phyloP scores from a whole-genome alignment of 2,329 filamentous ascomycete genomes.

The Colletotrichum godetiae region DNA sequence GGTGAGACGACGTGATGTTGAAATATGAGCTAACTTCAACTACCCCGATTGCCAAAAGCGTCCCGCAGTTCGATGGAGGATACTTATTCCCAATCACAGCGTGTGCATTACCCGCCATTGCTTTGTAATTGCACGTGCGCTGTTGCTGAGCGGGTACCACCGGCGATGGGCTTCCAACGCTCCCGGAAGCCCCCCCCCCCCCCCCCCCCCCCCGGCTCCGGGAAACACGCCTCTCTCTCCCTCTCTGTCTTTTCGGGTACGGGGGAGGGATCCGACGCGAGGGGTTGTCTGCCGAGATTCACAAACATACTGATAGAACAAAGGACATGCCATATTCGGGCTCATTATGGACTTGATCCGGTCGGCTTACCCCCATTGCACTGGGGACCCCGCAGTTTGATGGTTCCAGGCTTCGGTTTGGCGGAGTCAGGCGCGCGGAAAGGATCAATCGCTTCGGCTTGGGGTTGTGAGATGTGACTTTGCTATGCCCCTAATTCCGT shows the following conservation, averaged over 20 bases:
- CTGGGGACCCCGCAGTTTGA: slow-evolving; percentile 3
- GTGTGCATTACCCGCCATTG: slow-evolving; percentile 20
- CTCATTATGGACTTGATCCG: background rate
- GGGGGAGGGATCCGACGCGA: slow-evolving; percentile 19
- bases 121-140: slow-evolving; percentile 17
- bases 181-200: background rate
- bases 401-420: background rate
- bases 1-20: background rate
- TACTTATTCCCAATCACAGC: slow-evolving; percentile 20
- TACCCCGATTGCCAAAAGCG: background rate
- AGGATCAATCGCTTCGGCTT: background rate
- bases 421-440: background rate
- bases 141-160: slow-evolving; percentile 14
- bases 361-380: too few relatives aligned
- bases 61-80: background rate
- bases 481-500: background rate
- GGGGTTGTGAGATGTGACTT: background rate
- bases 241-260: slow-evolving; percentile 14
- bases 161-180: background rate
- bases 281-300: slow-evolving; percentile 9
- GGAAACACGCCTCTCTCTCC: background rate
- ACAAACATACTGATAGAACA: background rate
- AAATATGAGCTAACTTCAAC: background rate
- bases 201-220: background rate
- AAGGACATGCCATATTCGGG: background rate